phyloP scores from a whole-genome alignment of 805 yeast species.

The Kluyveromyces aestuarii region DNA sequence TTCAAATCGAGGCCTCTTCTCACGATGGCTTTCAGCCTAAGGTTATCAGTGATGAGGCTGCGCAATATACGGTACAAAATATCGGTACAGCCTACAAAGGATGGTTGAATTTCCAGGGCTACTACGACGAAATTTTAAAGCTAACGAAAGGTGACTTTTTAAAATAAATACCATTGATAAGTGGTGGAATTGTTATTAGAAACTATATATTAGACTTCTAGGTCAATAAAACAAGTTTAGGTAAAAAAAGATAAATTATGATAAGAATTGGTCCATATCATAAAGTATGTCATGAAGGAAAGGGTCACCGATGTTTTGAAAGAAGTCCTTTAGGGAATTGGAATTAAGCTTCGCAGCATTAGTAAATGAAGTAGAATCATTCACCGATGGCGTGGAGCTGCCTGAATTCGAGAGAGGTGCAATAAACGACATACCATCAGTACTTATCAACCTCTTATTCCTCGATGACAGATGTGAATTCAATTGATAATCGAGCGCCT shows the following conservation, averaged over 20 bases:
- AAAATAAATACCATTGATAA: no score
- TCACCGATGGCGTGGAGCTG: no score
- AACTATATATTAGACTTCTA: background rate
- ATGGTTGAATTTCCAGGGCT: constrained; percentile 67
- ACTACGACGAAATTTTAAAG: constrained; percentile 40
- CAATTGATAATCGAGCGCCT: constrained; percentile 23
- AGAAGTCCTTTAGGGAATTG: constrained; percentile 23
- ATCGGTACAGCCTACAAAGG: constrained; percentile 57
- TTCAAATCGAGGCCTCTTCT: constrained; percentile 47
- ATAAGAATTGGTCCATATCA: constrained; percentile 20
- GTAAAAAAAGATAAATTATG: no score
- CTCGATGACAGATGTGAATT: constrained; percentile 20
- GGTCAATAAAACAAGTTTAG: no score
- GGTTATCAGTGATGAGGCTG: constrained; percentile 49
- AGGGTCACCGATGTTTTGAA: constrained; percentile 25
- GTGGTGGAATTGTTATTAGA: constrained; percentile 5
- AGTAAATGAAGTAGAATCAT: no score
- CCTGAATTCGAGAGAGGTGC: no score
- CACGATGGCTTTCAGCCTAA: constrained; percentile 30
- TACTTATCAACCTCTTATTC: constrained; percentile 21
- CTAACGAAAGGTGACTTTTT: constrained; percentile 15
- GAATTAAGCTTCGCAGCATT: background rate
- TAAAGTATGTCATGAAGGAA: constrained; percentile 22
- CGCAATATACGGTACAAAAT: constrained; percentile 53
- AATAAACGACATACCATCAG: constrained; percentile 27